Evolutionary conservation across 768 basidiomycete species (phyloP).

Genomic region (Leccinum uliginosum): DNA sequence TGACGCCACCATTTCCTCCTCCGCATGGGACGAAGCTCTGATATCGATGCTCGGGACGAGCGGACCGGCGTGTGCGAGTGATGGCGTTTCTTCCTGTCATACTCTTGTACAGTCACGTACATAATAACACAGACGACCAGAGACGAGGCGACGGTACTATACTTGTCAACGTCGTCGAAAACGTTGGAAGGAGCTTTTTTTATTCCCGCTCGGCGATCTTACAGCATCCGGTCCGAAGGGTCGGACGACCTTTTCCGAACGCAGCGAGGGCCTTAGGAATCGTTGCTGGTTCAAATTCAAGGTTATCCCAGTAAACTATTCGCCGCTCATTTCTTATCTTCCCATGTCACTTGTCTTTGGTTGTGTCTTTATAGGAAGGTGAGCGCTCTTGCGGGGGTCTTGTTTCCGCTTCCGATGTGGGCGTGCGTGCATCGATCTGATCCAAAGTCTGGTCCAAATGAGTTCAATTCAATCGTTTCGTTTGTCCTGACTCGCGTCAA

Average conservation of each 20-base stretch:
- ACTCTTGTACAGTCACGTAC: constrained; percentile 16
- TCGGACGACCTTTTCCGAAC: constrained; percentile 6
- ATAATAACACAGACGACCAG: constrained; percentile 14
- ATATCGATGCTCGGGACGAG: constrained; percentile 14
- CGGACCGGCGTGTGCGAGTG: constrained; percentile 1
- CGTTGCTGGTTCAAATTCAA: not conserved
- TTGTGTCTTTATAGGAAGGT: not conserved
- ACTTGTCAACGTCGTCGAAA: not conserved
- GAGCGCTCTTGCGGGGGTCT: not conserved
- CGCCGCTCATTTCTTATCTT: constrained; percentile 5
- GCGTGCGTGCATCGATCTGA: constrained; percentile 1
- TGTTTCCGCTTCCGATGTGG: not conserved
- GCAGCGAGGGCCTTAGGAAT: not conserved
- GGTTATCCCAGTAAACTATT: not conserved
- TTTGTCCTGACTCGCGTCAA: not conserved
- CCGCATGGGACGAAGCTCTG: constrained; percentile 26
- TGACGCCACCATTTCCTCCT: constrained; percentile 28
- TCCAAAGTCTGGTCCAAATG: not conserved
- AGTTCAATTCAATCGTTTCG: constrained; percentile 7
- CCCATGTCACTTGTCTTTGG: constrained; percentile 10
- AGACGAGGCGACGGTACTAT: not conserved
- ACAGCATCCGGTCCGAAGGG: not conserved
- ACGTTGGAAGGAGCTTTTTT: constrained; percentile 8
- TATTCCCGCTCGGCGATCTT: not conserved
- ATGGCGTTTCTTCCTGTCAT: not conserved